phyloP scores from a whole-genome alignment of 176 grass and related monocot genomes.

The Oryza coarctata region DNA sequence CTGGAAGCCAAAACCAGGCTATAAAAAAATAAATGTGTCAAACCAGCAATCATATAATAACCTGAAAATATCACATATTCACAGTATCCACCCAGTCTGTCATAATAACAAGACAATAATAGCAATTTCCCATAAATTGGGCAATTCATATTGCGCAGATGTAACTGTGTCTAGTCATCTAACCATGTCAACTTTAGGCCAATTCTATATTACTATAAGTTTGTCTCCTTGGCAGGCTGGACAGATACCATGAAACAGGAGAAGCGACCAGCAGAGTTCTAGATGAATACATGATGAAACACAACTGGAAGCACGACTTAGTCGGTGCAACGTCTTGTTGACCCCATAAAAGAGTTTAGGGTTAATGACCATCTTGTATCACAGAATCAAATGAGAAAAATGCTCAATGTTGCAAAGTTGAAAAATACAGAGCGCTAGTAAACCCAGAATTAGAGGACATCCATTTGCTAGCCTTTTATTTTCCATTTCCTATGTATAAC shows the following conservation, averaged over 20 bases:
- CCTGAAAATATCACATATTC: not conserved
- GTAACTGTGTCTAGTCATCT: too few species aligned
- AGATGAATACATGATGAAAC: not conserved
- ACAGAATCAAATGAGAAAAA: not conserved
- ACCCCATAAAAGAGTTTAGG: not conserved
- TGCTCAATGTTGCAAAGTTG: not conserved
- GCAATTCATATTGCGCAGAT: too few species aligned
- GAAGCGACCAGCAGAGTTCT: not conserved
- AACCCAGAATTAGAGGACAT: slow-evolving; percentile 1
- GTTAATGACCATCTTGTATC: not conserved
- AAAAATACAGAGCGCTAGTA: not conserved
- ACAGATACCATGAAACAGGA: too few species aligned
- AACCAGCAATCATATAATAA: not conserved
- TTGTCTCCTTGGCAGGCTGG: too few species aligned
- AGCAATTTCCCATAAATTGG: too few species aligned
- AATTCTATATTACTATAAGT: not conserved
- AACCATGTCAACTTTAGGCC: not conserved
- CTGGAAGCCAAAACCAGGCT: slow-evolving; percentile 95
- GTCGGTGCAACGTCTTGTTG: not conserved
- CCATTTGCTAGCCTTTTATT: not conserved
- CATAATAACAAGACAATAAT: not conserved
- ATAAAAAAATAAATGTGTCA: slow-evolving; percentile 21
- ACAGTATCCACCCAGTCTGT: not conserved
- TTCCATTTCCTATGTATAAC: not conserved
- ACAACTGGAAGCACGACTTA: not conserved